Conservation (phyloP, 306 rosid genomes). For the Lathyrus tuberosus region DNA sequence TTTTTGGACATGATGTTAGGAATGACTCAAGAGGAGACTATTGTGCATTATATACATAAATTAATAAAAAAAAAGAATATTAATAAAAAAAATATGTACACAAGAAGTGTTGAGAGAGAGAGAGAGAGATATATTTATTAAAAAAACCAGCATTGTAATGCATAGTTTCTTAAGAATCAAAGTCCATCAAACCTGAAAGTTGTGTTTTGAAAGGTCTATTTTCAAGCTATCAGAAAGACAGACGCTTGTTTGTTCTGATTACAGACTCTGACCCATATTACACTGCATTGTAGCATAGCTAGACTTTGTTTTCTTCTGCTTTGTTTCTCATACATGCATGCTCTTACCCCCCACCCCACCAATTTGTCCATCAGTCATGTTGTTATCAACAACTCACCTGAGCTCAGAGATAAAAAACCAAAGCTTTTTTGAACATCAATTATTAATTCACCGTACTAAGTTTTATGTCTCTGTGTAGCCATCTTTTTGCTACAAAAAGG, state of each 20-base stretch:
- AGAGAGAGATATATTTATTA: no score
- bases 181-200: background rate
- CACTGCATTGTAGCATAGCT: constrained; percentile 26
- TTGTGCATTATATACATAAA: background rate
- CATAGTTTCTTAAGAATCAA: no score
- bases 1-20: no score
- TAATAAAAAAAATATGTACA: no score
- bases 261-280: constrained; percentile 44
- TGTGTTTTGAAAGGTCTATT: constrained; percentile 60
- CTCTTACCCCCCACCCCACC: constrained; percentile 23
- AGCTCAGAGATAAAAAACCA: background rate
- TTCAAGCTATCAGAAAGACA: constrained; percentile 41
- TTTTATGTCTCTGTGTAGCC: background rate
- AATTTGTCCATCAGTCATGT: constrained; percentile 48
- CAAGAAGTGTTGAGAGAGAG: constrained; percentile 29
- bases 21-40: no score
- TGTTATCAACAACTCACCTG: background rate
- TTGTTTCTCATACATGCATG: constrained; percentile 30
- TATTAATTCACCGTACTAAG: background rate
- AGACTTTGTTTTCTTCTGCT: constrained; percentile 46
- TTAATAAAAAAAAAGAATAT: background rate
- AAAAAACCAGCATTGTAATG: constrained; percentile 35
- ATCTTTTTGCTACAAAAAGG: constrained; percentile 29
- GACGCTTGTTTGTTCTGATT: constrained; percentile 47
- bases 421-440: constrained; percentile 46